Evolutionary conservation across 2,329 filamentous ascomycete genomes (phyloP).

Genomic region (Helotiales sp.): DNA sequence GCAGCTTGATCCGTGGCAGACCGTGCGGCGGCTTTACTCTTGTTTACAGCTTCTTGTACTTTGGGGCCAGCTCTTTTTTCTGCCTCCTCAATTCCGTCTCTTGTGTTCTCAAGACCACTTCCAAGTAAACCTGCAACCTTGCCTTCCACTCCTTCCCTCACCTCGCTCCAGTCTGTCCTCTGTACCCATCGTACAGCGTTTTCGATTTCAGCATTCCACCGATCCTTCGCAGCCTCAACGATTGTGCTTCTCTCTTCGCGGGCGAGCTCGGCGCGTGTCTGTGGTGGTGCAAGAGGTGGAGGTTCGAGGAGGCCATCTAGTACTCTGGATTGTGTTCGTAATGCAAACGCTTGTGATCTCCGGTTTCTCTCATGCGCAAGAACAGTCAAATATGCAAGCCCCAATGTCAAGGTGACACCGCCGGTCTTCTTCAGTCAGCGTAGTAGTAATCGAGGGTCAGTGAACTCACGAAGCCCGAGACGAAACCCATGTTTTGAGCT

Average conservation of each 20-base stretch:
- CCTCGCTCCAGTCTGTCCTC: conserved; percentile 62
- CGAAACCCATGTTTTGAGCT: conserved; percentile 62
- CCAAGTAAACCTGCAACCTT: conserved; percentile 43
- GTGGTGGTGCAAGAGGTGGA: conserved; percentile 46
- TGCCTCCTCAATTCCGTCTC: conserved; percentile 29
- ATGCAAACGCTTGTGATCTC: conserved; percentile 52
- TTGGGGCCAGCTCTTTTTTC: conserved; percentile 36
- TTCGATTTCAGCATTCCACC: conserved; percentile 76
- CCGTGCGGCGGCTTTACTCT: conserved; percentile 39
- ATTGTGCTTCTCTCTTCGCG: conserved; percentile 55
- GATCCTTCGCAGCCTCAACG: conserved; percentile 69
- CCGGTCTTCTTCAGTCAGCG: conserved; percentile 55
- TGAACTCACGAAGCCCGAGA: conserved; percentile 68
- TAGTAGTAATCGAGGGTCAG: neutral
- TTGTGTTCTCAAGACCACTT: conserved; percentile 31
- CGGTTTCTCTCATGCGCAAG: conserved; percentile 70
- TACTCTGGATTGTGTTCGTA: conserved; percentile 57
- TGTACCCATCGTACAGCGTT: conserved; percentile 66
- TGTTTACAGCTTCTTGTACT: conserved; percentile 38
- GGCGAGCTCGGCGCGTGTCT: conserved; percentile 51
- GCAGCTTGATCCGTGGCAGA: conserved; percentile 26
- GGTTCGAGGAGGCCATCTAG: conserved; percentile 54
- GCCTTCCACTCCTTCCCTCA: conserved; percentile 59
- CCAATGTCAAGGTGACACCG: conserved; percentile 74
- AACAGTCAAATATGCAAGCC: conserved; percentile 69